Base-by-base conservation (phyloP, 2,329 filamentous ascomycete species). In the Sarocladiaceae sp. region DNA sequence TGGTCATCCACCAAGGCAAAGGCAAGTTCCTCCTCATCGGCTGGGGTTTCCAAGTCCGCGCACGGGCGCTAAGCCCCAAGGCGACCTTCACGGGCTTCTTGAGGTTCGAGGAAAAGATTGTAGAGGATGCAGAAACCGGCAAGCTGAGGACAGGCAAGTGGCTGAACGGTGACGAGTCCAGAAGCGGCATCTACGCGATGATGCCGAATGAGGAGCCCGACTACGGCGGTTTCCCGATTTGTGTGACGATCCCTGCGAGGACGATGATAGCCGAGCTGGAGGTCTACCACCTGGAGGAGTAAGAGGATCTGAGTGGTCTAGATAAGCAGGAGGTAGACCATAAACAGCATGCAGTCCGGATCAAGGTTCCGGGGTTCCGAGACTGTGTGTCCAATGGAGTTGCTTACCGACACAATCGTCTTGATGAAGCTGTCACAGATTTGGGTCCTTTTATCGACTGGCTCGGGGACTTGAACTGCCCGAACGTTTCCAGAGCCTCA, bases 151-250 rank as follows among this genome's bases (percentile, higher is more conserved):
- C 62, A 6, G 33, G 59, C 29, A 50, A 63, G 10, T 50, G 59
- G 0, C 29, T 68, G 3, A 67, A 68, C 27, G 66, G 66, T 6
- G 66, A 69, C 44, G 66, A 69, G 55, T 68, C 65, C 1, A 54
- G 65, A 33, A 62, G 60, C 50, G 73, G 74, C 2, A 58, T 59
- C 35, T 70, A 65, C 39, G 53, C 65, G 15, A 72, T 77, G 50
- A 80, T 80, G 76, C 76, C 72, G 1, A 74, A 69, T 47, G 70
- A 76, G 26, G 63, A 75, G 24, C 73, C 73, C 0, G 73, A 78
- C 48, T 78, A 78, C 53, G 74, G 74, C 1, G 71, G 70, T 0
- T 77, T 77, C 46, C 73, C 73, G 0, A 78, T 77, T 26, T 67
- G 66, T 21, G 67, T 78, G 2, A 78, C 73, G 0, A 69, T 77